A percentile compares a stretch with the other conserved stretches of the same genome.
phyloP scores from a whole-genome alignment of 23 red algal species.

The Gracilaria gracilis region DNA sequence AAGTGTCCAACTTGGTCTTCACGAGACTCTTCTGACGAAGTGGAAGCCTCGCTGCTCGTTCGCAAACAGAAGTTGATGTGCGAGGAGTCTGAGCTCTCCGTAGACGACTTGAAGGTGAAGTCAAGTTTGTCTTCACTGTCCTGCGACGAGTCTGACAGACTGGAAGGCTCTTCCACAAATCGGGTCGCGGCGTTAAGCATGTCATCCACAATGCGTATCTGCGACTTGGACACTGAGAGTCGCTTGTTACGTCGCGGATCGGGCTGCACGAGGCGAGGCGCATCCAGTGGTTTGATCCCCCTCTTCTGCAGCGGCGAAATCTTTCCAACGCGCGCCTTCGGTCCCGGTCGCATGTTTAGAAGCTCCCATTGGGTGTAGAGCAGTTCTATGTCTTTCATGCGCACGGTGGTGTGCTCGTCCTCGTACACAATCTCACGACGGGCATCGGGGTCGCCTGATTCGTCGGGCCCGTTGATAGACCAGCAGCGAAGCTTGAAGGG shows the following conservation, averaged over 20 bases:
- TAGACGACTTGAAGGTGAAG: background rate
- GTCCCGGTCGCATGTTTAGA: background rate
- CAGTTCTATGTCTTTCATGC: no score
- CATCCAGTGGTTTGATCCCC: background rate
- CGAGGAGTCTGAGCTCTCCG: background rate
- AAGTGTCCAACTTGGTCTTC: no score
- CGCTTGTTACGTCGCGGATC: no score
- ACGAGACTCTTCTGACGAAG: background rate
- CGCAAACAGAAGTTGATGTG: constrained; percentile 6
- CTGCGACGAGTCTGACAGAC: background rate
- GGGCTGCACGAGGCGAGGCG: no score
- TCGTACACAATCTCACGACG: background rate
- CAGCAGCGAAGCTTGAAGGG: constrained; percentile 1
- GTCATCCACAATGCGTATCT: background rate
- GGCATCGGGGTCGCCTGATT: background rate
- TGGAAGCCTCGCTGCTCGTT: background rate
- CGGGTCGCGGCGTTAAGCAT: background rate
- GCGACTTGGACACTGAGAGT: background rate
- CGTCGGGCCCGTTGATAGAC: constrained; percentile 16
- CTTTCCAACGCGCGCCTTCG: background rate
- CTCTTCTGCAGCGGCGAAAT: constrained; percentile 3
- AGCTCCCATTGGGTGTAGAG: background rate
- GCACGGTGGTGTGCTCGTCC: no score
- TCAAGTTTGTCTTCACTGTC: background rate
- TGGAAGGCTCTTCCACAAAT: background rate